A percentile compares a stretch with the other conserved stretches of the same genome.
Conservation (phyloP, 257 asterid genomes). For the Ligustrum vulgare region DNA sequence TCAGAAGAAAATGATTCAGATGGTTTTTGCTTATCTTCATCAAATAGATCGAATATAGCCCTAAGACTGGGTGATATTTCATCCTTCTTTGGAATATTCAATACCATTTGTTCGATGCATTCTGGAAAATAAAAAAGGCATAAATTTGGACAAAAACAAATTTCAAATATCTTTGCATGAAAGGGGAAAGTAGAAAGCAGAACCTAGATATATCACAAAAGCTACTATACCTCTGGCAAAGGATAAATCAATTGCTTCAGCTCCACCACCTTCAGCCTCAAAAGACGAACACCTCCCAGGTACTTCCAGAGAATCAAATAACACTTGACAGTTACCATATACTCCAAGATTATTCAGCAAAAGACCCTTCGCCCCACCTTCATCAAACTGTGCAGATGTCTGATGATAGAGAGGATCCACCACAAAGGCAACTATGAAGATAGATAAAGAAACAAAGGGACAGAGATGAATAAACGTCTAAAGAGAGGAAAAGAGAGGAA, state of each 20-base stretch:
- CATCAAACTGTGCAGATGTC: conserved; percentile 96
- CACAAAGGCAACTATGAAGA: conserved; percentile 71
- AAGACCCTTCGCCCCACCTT: conserved; percentile 98
- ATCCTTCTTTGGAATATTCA: conserved; percentile 50
- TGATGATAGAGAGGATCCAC: conserved; percentile 99
- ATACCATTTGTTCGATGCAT: conserved; percentile 65
- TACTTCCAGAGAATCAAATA: conserved; percentile 84
- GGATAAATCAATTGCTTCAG: conserved; percentile 62
- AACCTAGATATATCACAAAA: conserved; percentile 21
- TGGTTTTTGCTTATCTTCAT: conserved; percentile 57
- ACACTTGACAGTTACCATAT: conserved; percentile 82
- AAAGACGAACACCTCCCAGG: conserved; percentile 71
- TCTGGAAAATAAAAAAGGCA: conserved; percentile 42
- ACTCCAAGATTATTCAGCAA: conserved; percentile 92
- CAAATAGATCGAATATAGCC: conserved; percentile 62
- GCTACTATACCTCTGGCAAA: conserved; percentile 73
- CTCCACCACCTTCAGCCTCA: conserved; percentile 34
- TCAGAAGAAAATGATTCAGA: conserved; percentile 44
- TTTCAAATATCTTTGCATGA: no score
- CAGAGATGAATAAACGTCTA: background rate
- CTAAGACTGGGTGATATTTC: conserved; percentile 86
- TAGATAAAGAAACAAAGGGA: background rate
- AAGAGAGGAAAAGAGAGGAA: background rate
- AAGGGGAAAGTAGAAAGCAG: conserved; percentile 6
- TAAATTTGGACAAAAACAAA: no score